Percentiles rank a stretch among this genome's conserved stretches.
These are phyloP conservation scores for Lunularia cruciata DNA, from an alignment of 225 moss, liverwort and hornwort species.

Conservation along the genomic window DNA sequence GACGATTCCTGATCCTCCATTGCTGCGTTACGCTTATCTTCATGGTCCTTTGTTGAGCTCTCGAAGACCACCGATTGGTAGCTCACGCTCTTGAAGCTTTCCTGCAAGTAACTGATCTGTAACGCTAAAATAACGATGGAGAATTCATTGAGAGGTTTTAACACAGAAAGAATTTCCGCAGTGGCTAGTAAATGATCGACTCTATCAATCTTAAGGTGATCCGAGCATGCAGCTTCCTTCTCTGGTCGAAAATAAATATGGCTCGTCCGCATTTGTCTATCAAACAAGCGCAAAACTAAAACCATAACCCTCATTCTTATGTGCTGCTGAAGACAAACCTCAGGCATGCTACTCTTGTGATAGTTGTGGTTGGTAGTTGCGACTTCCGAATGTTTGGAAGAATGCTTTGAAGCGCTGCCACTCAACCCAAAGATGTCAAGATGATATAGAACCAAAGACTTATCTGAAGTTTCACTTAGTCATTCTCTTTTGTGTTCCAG, in stretches of 20 bases:
- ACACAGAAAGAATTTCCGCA: too few relatives aligned
- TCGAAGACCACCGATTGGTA: constrained; percentile 9
- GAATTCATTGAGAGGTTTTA: too few relatives aligned
- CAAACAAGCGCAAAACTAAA: too few relatives aligned
- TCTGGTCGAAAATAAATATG: too few relatives aligned
- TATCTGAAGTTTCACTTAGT: not conserved
- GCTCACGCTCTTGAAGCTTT: not conserved
- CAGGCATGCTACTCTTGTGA: not conserved
- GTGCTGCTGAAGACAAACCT: not conserved
- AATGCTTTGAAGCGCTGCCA: constrained; percentile 1
- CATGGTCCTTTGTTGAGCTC: constrained; percentile 27
- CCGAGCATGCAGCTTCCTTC: too few relatives aligned
- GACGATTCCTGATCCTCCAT: not conserved
- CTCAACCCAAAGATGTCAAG: too few relatives aligned
- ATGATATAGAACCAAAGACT: not conserved
- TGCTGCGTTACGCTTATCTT: not conserved
- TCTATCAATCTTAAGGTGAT: too few relatives aligned
- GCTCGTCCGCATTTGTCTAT: too few relatives aligned
- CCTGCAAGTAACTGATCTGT: too few relatives aligned
- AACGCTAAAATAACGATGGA: too few relatives aligned
- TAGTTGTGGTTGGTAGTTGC: not conserved
- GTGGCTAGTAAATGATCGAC: too few relatives aligned
- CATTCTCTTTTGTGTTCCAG: not conserved
- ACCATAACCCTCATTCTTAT: too few relatives aligned
- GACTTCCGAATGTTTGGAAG: constrained; percentile 8